Evolutionary conservation across 768 basidiomycete species (phyloP), one percentile per base, ranked within the genome.

Genomic region (Tephrocybe sp.): DNA sequence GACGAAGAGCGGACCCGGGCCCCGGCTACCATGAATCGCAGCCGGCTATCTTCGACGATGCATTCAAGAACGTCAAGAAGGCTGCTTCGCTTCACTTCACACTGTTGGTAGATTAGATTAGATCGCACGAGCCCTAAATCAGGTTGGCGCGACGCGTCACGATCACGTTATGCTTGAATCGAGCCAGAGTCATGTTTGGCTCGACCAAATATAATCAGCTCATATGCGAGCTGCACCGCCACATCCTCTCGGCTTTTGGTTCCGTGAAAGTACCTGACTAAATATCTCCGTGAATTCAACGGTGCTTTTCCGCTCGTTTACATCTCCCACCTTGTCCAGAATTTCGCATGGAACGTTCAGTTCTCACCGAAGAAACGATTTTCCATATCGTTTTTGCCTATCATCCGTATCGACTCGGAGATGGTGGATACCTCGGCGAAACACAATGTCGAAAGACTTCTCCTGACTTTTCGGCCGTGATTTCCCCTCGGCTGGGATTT

Each of bases 271-370:
- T 43, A 16, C 27, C 25, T 13, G n/a, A n/a, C n/a, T n/a, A 18
- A 42, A 30, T 30, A 33, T 30, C 27, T 30, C 34, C 36, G 42
- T 44, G 19, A 31, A 50, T 21, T 49, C 21, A 33, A 33, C 41
- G 41, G 27, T 31, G 19, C 12, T 38, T 31, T 30, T 21, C 43
- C 12, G 19, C n/a, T 36, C 22, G 16, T 8, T 11, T 23, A 19
- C 41, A n/a, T n/a, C n/a, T n/a, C n/a, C n/a, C n/a, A n/a, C n/a
- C n/a, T 44, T 21, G 24, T 21, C 49, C 42, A 36, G 9, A 22
- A 13, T 39, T 31, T 29, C 42, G 42, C 49, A 38, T 37, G 49
- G 19, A 22, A 37, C 13, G 4, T 38, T 12, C 15, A 11, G 19
- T 13, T 29, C 10, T 19, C 18, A 22, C n/a, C 34, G 11, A 0